Evolutionary conservation across 495 filamentous ascomycete genomes (phyloP).

Genomic region (Penicillium fimorum): DNA sequence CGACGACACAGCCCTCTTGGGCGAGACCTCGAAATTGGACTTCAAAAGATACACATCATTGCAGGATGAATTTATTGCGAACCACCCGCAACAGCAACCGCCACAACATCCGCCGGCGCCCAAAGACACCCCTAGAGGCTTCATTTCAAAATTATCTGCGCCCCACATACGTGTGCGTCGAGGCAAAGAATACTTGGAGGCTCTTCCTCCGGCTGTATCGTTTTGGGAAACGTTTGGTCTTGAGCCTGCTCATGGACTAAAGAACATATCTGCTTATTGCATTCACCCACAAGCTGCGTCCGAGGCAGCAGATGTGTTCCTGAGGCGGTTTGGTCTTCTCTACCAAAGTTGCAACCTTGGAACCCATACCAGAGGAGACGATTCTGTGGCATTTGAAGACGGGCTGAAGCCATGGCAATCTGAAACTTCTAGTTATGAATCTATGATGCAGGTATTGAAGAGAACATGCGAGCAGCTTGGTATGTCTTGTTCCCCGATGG

Average conservation of each 20-base stretch:
- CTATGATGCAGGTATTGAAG: slow-evolving; percentile 39
- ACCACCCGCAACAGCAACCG: slow-evolving; percentile 11
- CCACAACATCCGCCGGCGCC: slow-evolving; percentile 18
- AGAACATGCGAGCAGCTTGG: slow-evolving; percentile 44
- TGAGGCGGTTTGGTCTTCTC: slow-evolving; percentile 65
- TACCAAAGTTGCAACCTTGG: slow-evolving; percentile 85
- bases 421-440: slow-evolving; percentile 32
- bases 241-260: slow-evolving; percentile 71
- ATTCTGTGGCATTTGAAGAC: slow-evolving; percentile 49
- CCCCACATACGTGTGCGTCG: slow-evolving; percentile 79
- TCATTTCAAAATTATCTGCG: slow-evolving; percentile 42
- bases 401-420: slow-evolving; percentile 58
- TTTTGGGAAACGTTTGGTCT: slow-evolving; percentile 95
- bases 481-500: slow-evolving; percentile 25
- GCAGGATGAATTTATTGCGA: slow-evolving; percentile 30
- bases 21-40: slow-evolving; percentile 36
- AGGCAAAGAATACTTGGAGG: slow-evolving; percentile 67
- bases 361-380: slow-evolving; percentile 57
- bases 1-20: slow-evolving; percentile 31
- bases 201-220: slow-evolving; percentile 71
- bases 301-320: slow-evolving; percentile 63
- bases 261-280: slow-evolving; percentile 77
- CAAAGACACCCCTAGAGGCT: slow-evolving; percentile 29
- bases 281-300: slow-evolving; percentile 65
- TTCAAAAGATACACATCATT: slow-evolving; percentile 39